Conservation (phyloP, 1,284 basidiomycete species). For the Rhodofomes roseus region DNA sequence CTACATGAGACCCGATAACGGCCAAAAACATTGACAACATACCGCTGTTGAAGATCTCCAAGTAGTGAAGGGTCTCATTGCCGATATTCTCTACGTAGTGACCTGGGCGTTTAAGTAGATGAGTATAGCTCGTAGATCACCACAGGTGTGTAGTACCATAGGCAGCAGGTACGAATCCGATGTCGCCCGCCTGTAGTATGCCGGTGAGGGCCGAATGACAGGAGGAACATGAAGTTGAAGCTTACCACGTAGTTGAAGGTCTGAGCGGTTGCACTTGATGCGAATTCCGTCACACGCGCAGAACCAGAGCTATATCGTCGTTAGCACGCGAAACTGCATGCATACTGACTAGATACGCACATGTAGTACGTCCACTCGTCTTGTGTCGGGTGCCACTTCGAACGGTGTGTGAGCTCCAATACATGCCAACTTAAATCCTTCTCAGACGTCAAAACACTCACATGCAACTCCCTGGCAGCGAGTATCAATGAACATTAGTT, state of each 20-base stretch:
- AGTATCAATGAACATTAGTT: neutral
- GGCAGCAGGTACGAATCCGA: constrained; percentile 59
- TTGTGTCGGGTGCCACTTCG: constrained; percentile 70
- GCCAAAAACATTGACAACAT: neutral
- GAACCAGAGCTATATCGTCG: constrained; percentile 44
- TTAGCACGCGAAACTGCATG: neutral
- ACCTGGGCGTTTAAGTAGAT: constrained; percentile 28
- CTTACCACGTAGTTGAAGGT: constrained; percentile 65
- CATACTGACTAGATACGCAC: constrained; percentile 22
- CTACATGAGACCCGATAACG: neutral
- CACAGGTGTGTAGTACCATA: constrained; percentile 36
- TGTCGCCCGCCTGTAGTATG: constrained; percentile 49
- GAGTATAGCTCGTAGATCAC: neutral
- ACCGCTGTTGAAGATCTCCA: constrained; percentile 66
- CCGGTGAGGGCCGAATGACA: too few relatives aligned
- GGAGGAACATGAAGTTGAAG: too few relatives aligned
- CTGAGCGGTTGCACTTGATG: constrained; percentile 53
- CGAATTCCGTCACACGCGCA: constrained; percentile 64
- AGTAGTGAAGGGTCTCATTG: constrained; percentile 56
- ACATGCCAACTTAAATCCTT: too few relatives aligned
- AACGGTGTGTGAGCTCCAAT: too few relatives aligned
- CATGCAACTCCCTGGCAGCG: constrained; percentile 26
- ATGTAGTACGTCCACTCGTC: constrained; percentile 63
- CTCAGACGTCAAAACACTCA: too few relatives aligned
- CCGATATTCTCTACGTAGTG: constrained; percentile 72